Conservation (phyloP, 257 asterid species). For the Solanum paucissectum region DNA sequence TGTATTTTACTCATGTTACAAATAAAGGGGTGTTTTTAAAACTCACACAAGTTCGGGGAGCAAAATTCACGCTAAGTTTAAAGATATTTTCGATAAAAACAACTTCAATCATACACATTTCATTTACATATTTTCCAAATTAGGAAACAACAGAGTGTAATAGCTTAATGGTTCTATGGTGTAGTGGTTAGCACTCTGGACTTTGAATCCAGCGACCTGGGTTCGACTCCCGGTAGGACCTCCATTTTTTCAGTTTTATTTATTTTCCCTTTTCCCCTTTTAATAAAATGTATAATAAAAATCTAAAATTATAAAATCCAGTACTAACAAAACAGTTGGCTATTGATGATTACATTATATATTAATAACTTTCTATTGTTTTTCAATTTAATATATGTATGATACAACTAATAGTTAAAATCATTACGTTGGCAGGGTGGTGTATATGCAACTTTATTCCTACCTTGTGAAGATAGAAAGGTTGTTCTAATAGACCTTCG, state of each 20-base stretch:
- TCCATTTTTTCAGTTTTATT: background rate
- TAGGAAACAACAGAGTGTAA: background rate
- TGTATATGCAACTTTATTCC: too few species aligned
- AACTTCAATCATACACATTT: too few species aligned
- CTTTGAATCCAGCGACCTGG: conserved; percentile 99
- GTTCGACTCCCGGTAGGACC: conserved; percentile 99
- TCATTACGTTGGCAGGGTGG: accelerated
- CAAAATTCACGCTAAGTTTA: too few species aligned
- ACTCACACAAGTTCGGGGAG: too few species aligned
- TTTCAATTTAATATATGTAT: background rate
- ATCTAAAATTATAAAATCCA: background rate
- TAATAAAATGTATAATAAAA: background rate
- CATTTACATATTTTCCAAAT: too few species aligned
- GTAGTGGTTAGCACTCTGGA: conserved; percentile 99
- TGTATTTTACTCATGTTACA: background rate
- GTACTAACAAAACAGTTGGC: background rate
- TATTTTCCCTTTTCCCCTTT: background rate
- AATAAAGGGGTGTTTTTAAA: too few species aligned
- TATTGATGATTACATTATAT: background rate
- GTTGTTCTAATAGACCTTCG: accelerated
- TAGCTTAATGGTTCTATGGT: conserved; percentile 22
- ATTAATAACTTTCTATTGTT: background rate
- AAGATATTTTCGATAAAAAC: too few species aligned
- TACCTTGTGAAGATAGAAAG: accelerated
- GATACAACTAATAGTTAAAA: background rate